Evolutionary conservation across 2,329 filamentous ascomycete genomes (phyloP).

Genomic region (Raffaelea ambrosiae): DNA sequence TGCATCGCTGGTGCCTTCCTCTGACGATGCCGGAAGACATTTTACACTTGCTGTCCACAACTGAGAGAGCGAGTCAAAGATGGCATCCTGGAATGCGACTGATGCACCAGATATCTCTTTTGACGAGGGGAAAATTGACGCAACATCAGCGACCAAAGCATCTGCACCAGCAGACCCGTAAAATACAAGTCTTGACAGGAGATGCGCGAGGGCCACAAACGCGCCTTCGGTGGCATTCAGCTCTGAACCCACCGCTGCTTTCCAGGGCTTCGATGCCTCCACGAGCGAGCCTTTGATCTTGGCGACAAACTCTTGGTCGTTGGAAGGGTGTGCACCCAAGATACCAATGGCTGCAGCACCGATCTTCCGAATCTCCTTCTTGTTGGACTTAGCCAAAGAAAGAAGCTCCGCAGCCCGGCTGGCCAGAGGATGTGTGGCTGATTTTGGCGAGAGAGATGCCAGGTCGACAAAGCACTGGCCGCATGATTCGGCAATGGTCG

Average conservation of each 20-base stretch:
- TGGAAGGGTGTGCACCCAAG: slow-evolving; percentile 56
- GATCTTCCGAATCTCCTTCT: slow-evolving; percentile 55
- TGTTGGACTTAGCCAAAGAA: slow-evolving; percentile 60
- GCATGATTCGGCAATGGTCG: slow-evolving; percentile 35
- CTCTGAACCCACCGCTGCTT: slow-evolving; percentile 33
- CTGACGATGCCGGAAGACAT: slow-evolving; percentile 18
- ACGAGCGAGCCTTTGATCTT: slow-evolving; percentile 37
- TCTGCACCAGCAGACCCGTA: slow-evolving; percentile 20
- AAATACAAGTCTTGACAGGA: slow-evolving; percentile 35
- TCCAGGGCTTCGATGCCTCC: slow-evolving; percentile 39
- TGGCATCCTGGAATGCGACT: slow-evolving; percentile 31
- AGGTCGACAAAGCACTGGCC: slow-evolving; percentile 46
- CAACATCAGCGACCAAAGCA: neutral
- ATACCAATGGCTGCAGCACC: slow-evolving; percentile 69
- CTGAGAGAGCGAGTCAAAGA: slow-evolving; percentile 36
- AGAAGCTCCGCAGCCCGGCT: slow-evolving; percentile 43
- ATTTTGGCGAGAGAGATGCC: slow-evolving; percentile 26
- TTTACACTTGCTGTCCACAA: slow-evolving; percentile 32
- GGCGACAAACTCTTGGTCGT: slow-evolving; percentile 30
- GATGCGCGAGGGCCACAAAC: slow-evolving; percentile 34
- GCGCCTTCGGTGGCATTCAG: slow-evolving; percentile 38
- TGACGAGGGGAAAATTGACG: slow-evolving; percentile 4
- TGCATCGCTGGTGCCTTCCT: slow-evolving; percentile 16
- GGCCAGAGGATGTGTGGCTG: slow-evolving; percentile 39
- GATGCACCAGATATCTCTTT: slow-evolving; percentile 13